These are phyloP conservation scores for Solanum lycopersicoides DNA, from an alignment of 257 asterid species.

Conservation along the genomic window DNA sequence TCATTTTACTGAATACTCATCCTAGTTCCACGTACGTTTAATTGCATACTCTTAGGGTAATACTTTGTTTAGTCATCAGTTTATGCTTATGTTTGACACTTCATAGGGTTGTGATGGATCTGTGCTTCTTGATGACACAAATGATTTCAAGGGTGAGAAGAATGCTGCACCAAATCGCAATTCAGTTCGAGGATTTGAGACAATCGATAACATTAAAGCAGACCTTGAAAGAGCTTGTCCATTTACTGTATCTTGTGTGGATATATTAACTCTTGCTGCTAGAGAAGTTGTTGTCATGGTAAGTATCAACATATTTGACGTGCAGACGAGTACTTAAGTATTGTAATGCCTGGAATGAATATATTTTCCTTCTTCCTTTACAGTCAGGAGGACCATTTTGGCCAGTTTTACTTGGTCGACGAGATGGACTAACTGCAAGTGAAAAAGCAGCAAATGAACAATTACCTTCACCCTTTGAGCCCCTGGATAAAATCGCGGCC, in stretches of 20 bases:
- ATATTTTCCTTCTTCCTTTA: not conserved
- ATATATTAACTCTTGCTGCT: slow-evolving; percentile 44
- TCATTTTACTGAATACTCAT: too few species aligned
- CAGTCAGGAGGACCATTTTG: slow-evolving; percentile 57
- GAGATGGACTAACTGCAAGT: slow-evolving; percentile 34
- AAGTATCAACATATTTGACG: not conserved
- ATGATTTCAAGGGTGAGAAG: slow-evolving; percentile 56
- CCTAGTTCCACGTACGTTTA: not conserved
- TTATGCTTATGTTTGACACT: not conserved
- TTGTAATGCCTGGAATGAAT: not conserved
- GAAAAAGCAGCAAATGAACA: slow-evolving; percentile 59
- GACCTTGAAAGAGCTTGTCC: slow-evolving; percentile 60
- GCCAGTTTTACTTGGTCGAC: slow-evolving; percentile 23
- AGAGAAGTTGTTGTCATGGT: slow-evolving; percentile 61
- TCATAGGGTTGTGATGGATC: slow-evolving; percentile 94
- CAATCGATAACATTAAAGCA: slow-evolving; percentile 53
- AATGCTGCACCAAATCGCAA: slow-evolving; percentile 55
- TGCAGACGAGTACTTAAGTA: not conserved
- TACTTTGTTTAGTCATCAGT: not conserved
- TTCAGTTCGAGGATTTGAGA: slow-evolving; percentile 56
- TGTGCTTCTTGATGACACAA: slow-evolving; percentile 58
- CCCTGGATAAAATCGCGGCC: slow-evolving; percentile 33
- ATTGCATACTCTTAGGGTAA: not conserved
- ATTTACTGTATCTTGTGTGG: slow-evolving; percentile 29
- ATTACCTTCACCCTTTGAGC: slow-evolving; percentile 70